phyloP scores from a whole-genome alignment of 2,329 filamentous ascomycete species.

The Dothiorella sarmentorum region DNA sequence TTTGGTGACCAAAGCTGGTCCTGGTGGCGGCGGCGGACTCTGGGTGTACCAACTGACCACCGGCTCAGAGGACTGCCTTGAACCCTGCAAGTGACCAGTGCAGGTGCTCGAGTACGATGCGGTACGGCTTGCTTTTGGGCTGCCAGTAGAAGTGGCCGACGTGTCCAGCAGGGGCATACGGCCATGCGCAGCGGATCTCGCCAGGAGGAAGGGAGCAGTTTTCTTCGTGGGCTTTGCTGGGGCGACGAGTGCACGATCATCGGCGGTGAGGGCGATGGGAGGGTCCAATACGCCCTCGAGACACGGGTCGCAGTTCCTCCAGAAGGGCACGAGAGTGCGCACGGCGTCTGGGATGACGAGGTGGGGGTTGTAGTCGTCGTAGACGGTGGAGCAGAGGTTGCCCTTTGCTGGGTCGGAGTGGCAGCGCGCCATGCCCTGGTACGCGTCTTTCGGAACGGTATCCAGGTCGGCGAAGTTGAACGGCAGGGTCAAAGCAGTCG shows the following conservation, averaged over 20 bases:
- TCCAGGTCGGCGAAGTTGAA: neutral
- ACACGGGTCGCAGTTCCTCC: neutral
- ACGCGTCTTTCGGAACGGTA: neutral
- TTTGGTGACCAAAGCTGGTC: too few relatives aligned
- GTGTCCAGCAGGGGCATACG: too few relatives aligned
- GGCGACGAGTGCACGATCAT: neutral
- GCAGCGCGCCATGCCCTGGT: constrained; percentile 1
- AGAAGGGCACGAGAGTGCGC: neutral
- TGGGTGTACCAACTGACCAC: too few relatives aligned
- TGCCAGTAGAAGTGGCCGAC: too few relatives aligned
- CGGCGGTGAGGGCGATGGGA: neutral
- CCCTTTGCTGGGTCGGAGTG: neutral
- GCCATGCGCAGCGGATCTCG: too few relatives aligned
- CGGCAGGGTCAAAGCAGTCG: neutral
- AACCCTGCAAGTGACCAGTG: too few relatives aligned
- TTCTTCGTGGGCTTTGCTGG: too few relatives aligned
- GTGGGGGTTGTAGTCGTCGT: neutral
- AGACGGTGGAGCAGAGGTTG: neutral
- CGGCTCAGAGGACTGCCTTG: too few relatives aligned
- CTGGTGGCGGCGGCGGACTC: too few relatives aligned
- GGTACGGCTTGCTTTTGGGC: too few relatives aligned
- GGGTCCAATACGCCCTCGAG: neutral
- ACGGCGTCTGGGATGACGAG: neutral
- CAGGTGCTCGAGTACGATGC: too few relatives aligned
- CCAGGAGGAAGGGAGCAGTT: too few relatives aligned